phyloP scores from a whole-genome alignment of 2,329 filamentous ascomycete genomes.

The Fusarium chlamydosporum region DNA sequence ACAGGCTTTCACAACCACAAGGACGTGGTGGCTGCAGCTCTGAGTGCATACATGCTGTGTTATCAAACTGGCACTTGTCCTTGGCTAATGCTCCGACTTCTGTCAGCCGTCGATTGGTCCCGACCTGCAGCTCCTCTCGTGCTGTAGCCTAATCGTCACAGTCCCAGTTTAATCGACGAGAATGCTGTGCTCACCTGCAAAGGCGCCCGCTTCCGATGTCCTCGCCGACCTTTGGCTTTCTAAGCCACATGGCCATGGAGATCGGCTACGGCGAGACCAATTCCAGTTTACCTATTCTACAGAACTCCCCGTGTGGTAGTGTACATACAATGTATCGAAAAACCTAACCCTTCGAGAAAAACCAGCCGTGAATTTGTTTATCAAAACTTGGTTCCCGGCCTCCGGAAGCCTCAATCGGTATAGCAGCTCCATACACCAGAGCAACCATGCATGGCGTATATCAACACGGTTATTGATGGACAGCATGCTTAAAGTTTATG shows the following conservation, averaged over 20 bases:
- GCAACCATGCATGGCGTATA: conserved; percentile 37
- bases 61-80: conserved; percentile 27
- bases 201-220: conserved; percentile 25
- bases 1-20: conserved; percentile 46
- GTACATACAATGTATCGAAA: conserved; percentile 12
- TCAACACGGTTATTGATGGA: conserved; percentile 19
- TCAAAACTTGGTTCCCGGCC: conserved; percentile 8
- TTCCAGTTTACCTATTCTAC: conserved; percentile 9
- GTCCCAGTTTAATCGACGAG: conserved; percentile 33
- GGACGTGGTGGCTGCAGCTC: conserved; percentile 38
- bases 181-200: conserved; percentile 35
- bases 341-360: conserved; percentile 7
- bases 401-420: conserved; percentile 24
- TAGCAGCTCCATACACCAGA: conserved; percentile 28
- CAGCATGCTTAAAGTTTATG: conserved; percentile 22
- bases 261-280: conserved; percentile 30
- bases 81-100: conserved; percentile 31
- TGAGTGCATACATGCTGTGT: conserved; percentile 40
- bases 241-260: conserved; percentile 35
- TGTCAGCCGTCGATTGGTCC: conserved; percentile 38
- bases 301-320: conserved; percentile 1
- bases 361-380: conserved; percentile 24
- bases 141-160: conserved; percentile 22
- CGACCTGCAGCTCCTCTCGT: conserved; percentile 32
- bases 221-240: conserved; percentile 22